Conservation (phyloP, 2,329 filamentous ascomycete genomes). For the Sclerotinia trifoliorum region DNA sequence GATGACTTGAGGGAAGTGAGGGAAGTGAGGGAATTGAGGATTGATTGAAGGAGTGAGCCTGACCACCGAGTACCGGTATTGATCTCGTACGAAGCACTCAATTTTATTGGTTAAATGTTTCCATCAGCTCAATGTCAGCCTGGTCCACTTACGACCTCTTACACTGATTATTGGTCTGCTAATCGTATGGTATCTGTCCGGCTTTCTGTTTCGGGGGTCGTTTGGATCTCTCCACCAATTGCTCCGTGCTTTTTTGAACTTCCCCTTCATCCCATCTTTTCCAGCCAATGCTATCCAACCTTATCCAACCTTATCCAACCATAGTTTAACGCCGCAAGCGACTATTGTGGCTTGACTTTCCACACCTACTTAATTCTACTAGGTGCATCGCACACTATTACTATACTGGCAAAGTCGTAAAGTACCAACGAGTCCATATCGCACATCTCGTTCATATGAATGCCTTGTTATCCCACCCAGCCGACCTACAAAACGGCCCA, state of each 20-base stretch:
- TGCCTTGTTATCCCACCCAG: slow-evolving; percentile 27
- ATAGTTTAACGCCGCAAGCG: slow-evolving; percentile 19
- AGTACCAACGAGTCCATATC: neutral
- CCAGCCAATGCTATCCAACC: neutral
- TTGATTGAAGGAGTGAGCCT: slow-evolving; percentile 18
- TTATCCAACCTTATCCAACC: neutral
- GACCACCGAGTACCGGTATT: slow-evolving; percentile 2
- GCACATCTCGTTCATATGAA: slow-evolving; percentile 20
- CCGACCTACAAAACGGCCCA: slow-evolving; percentile 31
- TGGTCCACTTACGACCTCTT: neutral
- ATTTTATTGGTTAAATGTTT: slow-evolving; percentile 8
- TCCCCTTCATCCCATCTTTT: slow-evolving; percentile 8
- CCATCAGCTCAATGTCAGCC: slow-evolving; percentile 17
- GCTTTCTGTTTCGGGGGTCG: neutral
- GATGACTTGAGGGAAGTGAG: slow-evolving; percentile 8
- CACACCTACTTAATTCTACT: neutral
- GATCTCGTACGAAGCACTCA: neutral
- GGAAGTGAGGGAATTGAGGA: neutral
- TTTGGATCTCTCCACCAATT: neutral
- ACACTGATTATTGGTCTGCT: neutral
- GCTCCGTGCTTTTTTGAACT: neutral
- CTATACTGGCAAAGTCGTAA: neutral
- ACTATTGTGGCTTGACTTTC: slow-evolving; percentile 17
- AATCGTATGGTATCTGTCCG: slow-evolving; percentile 5
- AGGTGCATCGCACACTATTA: slow-evolving; percentile 8